phyloP scores from a whole-genome alignment of 139 green algal genomes.

The Asterochloris sp. region DNA sequence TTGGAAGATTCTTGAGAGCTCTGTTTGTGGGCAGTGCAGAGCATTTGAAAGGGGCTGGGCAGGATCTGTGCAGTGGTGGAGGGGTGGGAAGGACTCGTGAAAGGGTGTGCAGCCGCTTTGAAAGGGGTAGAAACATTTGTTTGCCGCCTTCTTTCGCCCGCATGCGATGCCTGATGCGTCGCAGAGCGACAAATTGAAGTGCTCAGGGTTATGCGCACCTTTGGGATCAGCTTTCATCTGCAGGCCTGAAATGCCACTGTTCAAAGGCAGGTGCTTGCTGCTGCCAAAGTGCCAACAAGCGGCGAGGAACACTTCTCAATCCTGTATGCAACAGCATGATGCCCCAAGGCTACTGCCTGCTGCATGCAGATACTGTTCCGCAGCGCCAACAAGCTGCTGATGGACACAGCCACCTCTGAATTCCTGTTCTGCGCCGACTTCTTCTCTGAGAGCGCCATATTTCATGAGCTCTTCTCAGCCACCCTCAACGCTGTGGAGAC shows the following conservation, averaged over 20 bases:
- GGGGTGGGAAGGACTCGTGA: too few species aligned
- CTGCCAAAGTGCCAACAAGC: constrained; percentile 59
- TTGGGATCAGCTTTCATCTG: too few species aligned
- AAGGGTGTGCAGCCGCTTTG: too few species aligned
- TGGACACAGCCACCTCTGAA: constrained; percentile 89
- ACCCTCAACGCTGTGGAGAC: constrained; percentile 75
- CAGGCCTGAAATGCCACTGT: not conserved
- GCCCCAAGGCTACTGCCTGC: not conserved
- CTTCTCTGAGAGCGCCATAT: constrained; percentile 80
- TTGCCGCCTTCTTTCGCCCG: too few species aligned
- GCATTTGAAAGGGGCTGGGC: too few species aligned
- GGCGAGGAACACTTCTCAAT: constrained; percentile 74
- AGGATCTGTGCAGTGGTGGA: too few species aligned
- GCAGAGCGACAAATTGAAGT: too few species aligned
- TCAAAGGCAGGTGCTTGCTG: not conserved
- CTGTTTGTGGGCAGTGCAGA: too few species aligned
- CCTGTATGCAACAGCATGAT: not conserved
- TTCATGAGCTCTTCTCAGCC: constrained; percentile 67
- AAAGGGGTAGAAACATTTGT: too few species aligned
- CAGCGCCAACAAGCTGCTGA: constrained; percentile 89
- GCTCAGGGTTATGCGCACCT: too few species aligned
- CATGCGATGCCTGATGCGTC: too few species aligned
- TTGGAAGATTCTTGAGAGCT: too few species aligned
- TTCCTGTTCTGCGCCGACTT: constrained; percentile 96
- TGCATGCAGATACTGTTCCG: constrained; percentile 75